A percentile compares a stretch with the other conserved stretches of the same genome.
Evolutionary conservation across 2,329 filamentous ascomycete species (phyloP).

Genomic region (Didymella pinodella): DNA sequence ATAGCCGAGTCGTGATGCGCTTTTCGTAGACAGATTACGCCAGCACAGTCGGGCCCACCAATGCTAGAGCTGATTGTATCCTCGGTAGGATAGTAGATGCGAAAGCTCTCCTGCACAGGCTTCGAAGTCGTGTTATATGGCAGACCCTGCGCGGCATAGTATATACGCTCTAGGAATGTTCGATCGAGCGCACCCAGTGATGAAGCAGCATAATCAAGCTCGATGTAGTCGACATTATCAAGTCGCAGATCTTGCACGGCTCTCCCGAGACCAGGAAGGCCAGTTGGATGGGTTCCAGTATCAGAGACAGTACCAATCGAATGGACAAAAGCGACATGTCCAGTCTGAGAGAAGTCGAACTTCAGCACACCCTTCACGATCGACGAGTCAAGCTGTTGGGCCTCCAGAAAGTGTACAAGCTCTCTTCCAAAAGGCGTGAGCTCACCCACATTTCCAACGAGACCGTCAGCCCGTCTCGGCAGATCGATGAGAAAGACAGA

Average conservation of each 20-base stretch:
- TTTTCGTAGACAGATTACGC: constrained; percentile 81
- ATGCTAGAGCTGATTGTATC: constrained; percentile 65
- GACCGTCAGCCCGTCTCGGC: constrained; percentile 61
- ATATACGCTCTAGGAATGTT: constrained; percentile 68
- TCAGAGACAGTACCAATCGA: constrained; percentile 63
- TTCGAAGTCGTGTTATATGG: constrained; percentile 11
- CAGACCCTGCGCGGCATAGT: constrained; percentile 63
- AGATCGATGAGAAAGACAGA: constrained; percentile 92
- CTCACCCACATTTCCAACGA: constrained; percentile 37
- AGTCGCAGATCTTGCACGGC: constrained; percentile 60
- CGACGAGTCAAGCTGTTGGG: constrained; percentile 69
- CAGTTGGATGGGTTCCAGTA: constrained; percentile 61
- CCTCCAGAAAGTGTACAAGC: constrained; percentile 73
- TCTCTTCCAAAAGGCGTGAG: constrained; percentile 71
- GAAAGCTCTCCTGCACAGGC: constrained; percentile 25
- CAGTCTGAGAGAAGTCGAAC: constrained; percentile 83
- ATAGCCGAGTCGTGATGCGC: constrained; percentile 73
- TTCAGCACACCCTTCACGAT: constrained; percentile 73
- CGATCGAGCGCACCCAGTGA: constrained; percentile 80
- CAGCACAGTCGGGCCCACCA: constrained; percentile 69
- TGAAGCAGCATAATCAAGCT: constrained; percentile 80
- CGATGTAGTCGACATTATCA: constrained; percentile 57
- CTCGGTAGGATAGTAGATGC: constrained; percentile 46
- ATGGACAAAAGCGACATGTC: constrained; percentile 80
- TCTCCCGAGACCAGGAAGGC: constrained; percentile 76